Evolutionary conservation across 345 rosid species (phyloP).

Genomic region (Odontarrhena argentea): DNA sequence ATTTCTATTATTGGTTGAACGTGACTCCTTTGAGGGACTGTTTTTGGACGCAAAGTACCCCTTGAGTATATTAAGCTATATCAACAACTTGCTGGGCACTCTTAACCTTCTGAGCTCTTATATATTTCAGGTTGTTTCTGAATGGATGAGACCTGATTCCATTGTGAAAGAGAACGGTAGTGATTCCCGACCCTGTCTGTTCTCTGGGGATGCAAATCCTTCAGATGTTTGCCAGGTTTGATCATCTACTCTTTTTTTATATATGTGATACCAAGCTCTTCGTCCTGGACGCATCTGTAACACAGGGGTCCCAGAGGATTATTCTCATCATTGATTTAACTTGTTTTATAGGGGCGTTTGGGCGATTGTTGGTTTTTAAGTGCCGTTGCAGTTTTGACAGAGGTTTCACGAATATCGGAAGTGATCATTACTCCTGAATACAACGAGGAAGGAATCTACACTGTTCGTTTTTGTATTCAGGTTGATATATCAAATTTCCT

Average conservation of each 20-base stretch:
- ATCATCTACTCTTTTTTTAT: conserved; percentile 5
- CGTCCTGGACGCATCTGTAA: conserved; percentile 22
- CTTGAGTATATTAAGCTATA: conserved; percentile 20
- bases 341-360: conserved; percentile 76
- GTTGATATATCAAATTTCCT: conserved; percentile 46
- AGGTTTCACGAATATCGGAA: conserved; percentile 90
- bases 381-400: conserved; percentile 96
- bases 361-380: conserved; percentile 99
- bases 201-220: conserved; percentile 89
- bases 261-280: conserved; percentile 15
- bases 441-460: conserved; percentile 98
- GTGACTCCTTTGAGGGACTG: neutral
- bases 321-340: conserved; percentile 21
- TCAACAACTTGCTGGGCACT: conserved; percentile 20
- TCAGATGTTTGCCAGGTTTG: conserved; percentile 99
- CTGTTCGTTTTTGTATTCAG: conserved; percentile 99
- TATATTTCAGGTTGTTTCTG: conserved; percentile 77
- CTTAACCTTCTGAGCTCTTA: conserved; percentile 41
- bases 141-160: conserved; percentile 96
- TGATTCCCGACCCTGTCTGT: conserved; percentile 78
- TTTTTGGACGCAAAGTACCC: conserved; percentile 2
- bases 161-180: conserved; percentile 63
- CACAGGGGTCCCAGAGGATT: conserved; percentile 3
- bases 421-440: conserved; percentile 96
- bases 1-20: conserved; percentile 26